phyloP scores from a whole-genome alignment of 2,329 filamentous ascomycete species.

The Bipolaris bicolor region DNA sequence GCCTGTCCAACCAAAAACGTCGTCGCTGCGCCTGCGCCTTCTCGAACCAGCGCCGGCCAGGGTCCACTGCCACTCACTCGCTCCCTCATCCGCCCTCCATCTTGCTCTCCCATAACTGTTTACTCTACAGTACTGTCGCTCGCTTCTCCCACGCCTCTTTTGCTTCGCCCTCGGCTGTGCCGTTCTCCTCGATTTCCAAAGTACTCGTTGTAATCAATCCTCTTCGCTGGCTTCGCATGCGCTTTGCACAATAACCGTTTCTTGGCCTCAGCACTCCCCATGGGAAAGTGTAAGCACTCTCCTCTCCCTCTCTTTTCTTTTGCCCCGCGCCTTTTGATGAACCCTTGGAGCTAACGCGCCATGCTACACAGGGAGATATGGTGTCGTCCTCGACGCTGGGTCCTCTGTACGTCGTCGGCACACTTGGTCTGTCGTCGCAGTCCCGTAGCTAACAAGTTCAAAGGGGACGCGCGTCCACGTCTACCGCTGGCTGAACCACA shows the following conservation, averaged over 20 bases:
- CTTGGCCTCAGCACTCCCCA: constrained; percentile 33
- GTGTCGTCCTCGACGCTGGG: constrained; percentile 94
- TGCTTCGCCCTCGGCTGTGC: constrained; percentile 15
- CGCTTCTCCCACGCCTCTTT: constrained; percentile 21
- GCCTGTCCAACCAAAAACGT: constrained; percentile 8
- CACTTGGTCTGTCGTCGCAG: not conserved
- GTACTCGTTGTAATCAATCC: constrained; percentile 6
- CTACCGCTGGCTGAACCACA: constrained; percentile 87
- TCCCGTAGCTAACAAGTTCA: constrained; percentile 24
- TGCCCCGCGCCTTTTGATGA: constrained; percentile 12
- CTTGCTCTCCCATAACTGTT: not conserved
- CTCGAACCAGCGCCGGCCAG: constrained; percentile 21
- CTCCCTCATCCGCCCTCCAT: constrained; percentile 7
- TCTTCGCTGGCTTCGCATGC: constrained; percentile 37
- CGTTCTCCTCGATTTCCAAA: constrained; percentile 6
- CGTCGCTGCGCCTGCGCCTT: constrained; percentile 18
- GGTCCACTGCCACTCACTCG: constrained; percentile 19
- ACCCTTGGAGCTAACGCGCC: constrained; percentile 29
- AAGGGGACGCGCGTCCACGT: constrained; percentile 89
- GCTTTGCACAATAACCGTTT: constrained; percentile 20
- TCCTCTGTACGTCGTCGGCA: constrained; percentile 69
- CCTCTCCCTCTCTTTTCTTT: constrained; percentile 12
- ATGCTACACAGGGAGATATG: constrained; percentile 67
- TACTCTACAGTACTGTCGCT: constrained; percentile 32
- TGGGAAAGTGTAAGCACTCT: constrained; percentile 52